These are phyloP conservation scores for Barbatosphaeria neglecta DNA, from an alignment of 495 filamentous ascomycete species.

Conservation along the genomic window DNA sequence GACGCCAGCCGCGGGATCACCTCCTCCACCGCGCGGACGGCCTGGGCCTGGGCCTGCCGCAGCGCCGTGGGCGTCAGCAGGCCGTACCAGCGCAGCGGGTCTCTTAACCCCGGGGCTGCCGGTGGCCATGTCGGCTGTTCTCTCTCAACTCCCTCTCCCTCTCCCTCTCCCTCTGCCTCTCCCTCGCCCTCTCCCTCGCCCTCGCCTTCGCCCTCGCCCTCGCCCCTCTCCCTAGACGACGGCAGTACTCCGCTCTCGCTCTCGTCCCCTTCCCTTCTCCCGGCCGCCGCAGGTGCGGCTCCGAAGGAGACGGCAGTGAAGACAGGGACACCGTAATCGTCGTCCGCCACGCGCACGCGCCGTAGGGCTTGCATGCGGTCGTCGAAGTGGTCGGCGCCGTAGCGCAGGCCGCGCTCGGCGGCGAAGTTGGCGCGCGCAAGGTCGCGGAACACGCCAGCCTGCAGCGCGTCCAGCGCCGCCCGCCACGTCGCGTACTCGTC, in stretches of 20 bases:
- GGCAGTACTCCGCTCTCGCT: background rate
- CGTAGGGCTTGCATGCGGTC: constrained; percentile 55
- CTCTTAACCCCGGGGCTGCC: constrained; percentile 9
- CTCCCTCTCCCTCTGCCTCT: background rate
- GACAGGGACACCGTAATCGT: constrained; percentile 1
- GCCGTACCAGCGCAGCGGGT: constrained; percentile 63
- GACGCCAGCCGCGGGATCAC: constrained; percentile 33
- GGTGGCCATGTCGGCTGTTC: constrained; percentile 2
- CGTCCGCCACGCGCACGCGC: constrained; percentile 13
- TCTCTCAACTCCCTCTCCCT: constrained; percentile 4
- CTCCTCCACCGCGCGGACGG: constrained; percentile 30
- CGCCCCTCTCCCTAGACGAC: background rate
- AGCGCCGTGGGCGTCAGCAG: constrained; percentile 50
- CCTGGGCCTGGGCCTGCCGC: constrained; percentile 43
- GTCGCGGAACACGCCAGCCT: constrained; percentile 41
- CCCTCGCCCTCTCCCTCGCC: background rate
- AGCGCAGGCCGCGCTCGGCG: constrained; percentile 48
- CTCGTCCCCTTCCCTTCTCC: background rate
- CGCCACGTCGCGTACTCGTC: constrained; percentile 58
- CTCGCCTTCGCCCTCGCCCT: background rate
- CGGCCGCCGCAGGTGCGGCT: too few species aligned
- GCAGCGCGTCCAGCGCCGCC: constrained; percentile 35
- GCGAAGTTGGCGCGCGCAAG: constrained; percentile 64
- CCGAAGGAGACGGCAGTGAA: constrained; percentile 1
- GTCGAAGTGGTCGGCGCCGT: constrained; percentile 60